These are phyloP conservation scores for Phytopythium montanum DNA, from an alignment of 352 stramenopile genomes.

Conservation along the genomic window DNA sequence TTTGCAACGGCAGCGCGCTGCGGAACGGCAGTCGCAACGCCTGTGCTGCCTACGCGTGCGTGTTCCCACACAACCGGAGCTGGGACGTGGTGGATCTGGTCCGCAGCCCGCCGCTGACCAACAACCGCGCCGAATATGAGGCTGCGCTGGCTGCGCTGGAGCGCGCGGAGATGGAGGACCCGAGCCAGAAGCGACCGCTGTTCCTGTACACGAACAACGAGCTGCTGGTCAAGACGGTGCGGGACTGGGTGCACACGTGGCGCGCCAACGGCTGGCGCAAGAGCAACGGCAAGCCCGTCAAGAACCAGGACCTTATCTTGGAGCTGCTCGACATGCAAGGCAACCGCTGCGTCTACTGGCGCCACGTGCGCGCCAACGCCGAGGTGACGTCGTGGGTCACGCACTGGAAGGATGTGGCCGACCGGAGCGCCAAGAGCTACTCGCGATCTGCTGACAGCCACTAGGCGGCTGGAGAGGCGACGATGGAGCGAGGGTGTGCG, in stretches of 20 bases:
- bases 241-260: constrained; percentile 18
- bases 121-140: constrained; percentile 16
- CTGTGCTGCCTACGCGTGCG: constrained; percentile 1
- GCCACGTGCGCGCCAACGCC: constrained; percentile 8
- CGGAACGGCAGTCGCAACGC: not conserved
- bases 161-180: constrained; percentile 13
- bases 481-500: too few relatives aligned
- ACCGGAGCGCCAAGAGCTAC: constrained; percentile 5
- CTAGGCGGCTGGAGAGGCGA: not conserved
- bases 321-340: constrained; percentile 10
- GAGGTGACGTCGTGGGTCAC: constrained; percentile 10
- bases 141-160: constrained; percentile 11
- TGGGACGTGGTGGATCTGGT: not conserved
- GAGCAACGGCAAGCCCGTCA: constrained; percentile 7
- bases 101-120: not conserved
- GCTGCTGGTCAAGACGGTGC: constrained; percentile 15
- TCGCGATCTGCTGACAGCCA: not conserved
- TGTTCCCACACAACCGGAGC: constrained; percentile 2
- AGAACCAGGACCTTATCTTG: constrained; percentile 16
- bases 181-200: constrained; percentile 6
- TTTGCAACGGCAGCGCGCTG: constrained; percentile 13
- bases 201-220: constrained; percentile 17
- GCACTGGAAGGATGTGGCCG: constrained; percentile 15
- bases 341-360: constrained; percentile 13
- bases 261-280: constrained; percentile 14